phyloP scores from a whole-genome alignment of 108 stramenopile genomes.

The Skeletonema potamos region DNA sequence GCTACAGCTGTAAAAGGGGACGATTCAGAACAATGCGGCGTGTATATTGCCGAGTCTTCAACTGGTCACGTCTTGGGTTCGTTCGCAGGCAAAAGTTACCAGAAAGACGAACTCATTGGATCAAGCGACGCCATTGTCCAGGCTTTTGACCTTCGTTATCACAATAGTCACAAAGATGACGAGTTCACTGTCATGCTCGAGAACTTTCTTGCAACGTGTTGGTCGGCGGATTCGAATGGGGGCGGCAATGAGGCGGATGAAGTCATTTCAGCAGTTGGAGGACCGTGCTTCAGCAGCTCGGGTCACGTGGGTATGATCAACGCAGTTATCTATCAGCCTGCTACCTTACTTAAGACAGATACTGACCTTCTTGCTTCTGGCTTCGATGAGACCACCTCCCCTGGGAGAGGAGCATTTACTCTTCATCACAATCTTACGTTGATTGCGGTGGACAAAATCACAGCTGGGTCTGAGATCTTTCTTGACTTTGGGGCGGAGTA shows the following conservation, averaged over 20 bases:
- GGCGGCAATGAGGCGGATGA: slow-evolving; percentile 38
- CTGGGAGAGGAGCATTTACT: slow-evolving; percentile 69
- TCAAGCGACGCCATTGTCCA: slow-evolving; percentile 39
- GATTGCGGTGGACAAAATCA: slow-evolving; percentile 22
- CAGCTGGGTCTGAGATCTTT: slow-evolving; percentile 68
- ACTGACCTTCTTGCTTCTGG: slow-evolving; percentile 32
- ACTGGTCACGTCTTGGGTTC: slow-evolving; percentile 37
- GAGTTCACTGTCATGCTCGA: slow-evolving; percentile 14
- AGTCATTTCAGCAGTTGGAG: slow-evolving; percentile 44
- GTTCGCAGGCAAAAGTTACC: slow-evolving; percentile 35
- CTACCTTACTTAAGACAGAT: slow-evolving; percentile 39
- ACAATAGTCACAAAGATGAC: slow-evolving; percentile 11
- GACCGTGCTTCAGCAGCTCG: slow-evolving; percentile 39
- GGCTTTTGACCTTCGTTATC: slow-evolving; percentile 29
- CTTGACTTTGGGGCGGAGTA: slow-evolving; percentile 74
- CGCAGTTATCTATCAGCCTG: slow-evolving; percentile 43
- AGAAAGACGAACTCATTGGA: slow-evolving; percentile 36
- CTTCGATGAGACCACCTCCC: slow-evolving; percentile 43
- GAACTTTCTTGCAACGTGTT: slow-evolving; percentile 28
- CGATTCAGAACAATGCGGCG: slow-evolving; percentile 27
- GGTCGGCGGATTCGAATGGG: slow-evolving; percentile 42
- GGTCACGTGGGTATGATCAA: slow-evolving; percentile 50
- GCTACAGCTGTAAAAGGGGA: neutral
- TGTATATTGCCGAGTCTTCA: slow-evolving; percentile 47
- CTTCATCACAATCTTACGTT: slow-evolving; percentile 56